These are phyloP conservation scores for Russula emetica DNA, from an alignment of 768 basidiomycete genomes.

Conservation along the genomic window DNA sequence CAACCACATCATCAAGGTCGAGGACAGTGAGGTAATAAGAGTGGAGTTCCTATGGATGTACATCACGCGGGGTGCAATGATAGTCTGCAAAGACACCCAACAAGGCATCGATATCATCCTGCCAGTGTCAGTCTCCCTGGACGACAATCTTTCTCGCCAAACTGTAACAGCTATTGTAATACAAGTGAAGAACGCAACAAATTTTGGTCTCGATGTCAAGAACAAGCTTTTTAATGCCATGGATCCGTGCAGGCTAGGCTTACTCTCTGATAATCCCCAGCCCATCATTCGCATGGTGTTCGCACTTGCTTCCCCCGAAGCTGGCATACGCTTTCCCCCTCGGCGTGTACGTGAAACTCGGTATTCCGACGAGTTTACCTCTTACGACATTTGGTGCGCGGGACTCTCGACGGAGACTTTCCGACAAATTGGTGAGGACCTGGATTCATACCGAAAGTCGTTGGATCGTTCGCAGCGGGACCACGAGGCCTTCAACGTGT, in stretches of 20 bases:
- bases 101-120: neutral
- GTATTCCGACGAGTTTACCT: neutral
- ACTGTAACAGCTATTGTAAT: neutral
- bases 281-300: neutral
- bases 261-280: neutral
- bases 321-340: neutral
- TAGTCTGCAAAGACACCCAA: neutral
- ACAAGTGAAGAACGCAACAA: neutral
- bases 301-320: neutral
- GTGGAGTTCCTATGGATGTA: neutral
- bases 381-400: neutral
- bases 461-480: neutral
- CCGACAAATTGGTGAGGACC: neutral
- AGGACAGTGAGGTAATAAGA: neutral
- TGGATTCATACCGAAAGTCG: neutral
- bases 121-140: neutral
- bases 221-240: neutral
- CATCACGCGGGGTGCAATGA: neutral
- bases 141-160: neutral
- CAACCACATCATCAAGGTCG: neutral
- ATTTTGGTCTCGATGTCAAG: fast-evolving
- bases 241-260: neutral
- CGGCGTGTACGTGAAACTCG: neutral
- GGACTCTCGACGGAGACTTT: neutral
- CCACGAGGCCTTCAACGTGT: too few relatives aligned